Evolutionary conservation across 2,329 filamentous ascomycete genomes (phyloP), one percentile per base, ranked within the genome.

Genomic region (Diaporthe sp.): DNA sequence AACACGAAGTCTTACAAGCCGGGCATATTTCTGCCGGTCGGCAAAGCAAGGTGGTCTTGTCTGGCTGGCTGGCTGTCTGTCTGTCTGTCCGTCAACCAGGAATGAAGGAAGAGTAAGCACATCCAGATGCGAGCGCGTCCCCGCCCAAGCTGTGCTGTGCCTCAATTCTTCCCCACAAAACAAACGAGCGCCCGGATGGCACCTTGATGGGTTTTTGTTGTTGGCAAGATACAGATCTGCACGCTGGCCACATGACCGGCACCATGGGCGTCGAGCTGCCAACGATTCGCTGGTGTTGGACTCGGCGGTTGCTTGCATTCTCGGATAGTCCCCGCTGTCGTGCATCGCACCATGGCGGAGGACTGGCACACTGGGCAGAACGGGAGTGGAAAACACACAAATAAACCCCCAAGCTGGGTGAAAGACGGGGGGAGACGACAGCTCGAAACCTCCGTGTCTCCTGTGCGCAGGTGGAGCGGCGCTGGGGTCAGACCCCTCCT

Each of bases 401-500:
- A 68, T 39, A 53, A 68, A 42, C 25, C 65, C 28, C 28, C 28
- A 46, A 37, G 46, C 49, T 53, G 46, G 49, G 31, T 13, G 58
- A 62, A 58, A 13, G 44, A 15, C 51, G 51, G 51, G 8, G 70
- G 58, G 28, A 72, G 71, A 34, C 71, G 71, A 73, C 71, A 60
- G 60, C 61, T 73, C 58, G 71, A 46, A 73, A 73, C 57, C 49
- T 65, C 57, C 25, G 58, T 61, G 49, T 61, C 55, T 53, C 17
- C 70, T 73, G 71, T 60, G 49, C 46, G 49, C 61, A 28, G n/a
- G 58, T 73, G 71, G 71, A 65, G 71, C 58, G 37, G 65, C 51
- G 58, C 58, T 73, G 71, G 71, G 53, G 44, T 51, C 71, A 73
- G 71, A 73, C 71, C 71, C 71, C 71, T 72, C 71, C 25, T 42